These are phyloP conservation scores for Hamigera avellanea DNA, from an alignment of 495 filamentous ascomycete species.

Conservation along the genomic window DNA sequence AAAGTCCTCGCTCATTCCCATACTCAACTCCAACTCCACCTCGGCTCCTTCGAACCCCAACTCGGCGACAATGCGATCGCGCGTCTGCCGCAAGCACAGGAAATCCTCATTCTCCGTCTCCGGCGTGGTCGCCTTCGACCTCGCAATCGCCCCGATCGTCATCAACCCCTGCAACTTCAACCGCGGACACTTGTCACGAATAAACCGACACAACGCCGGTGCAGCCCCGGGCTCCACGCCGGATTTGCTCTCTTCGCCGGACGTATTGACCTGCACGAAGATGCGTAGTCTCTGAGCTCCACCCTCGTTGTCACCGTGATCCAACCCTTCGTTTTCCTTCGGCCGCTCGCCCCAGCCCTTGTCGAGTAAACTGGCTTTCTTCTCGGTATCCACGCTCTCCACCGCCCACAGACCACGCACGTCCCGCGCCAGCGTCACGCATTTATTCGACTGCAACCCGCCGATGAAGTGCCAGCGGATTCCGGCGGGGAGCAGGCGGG, in stretches of 20 bases:
- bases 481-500: slow-evolving; percentile 60
- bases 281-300: slow-evolving; percentile 42
- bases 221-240: slow-evolving; percentile 56
- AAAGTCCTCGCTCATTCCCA: slow-evolving; percentile 92
- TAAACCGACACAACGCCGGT: slow-evolving; percentile 49
- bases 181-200: slow-evolving; percentile 57
- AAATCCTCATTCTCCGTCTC: slow-evolving; percentile 93
- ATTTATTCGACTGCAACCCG: slow-evolving; percentile 83
- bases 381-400: slow-evolving; percentile 73
- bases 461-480: slow-evolving; percentile 97
- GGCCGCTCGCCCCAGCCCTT: slow-evolving; percentile 53
- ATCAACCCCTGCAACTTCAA: slow-evolving; percentile 74
- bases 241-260: slow-evolving; percentile 73
- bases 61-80: slow-evolving; percentile 48
- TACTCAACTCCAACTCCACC: slow-evolving; percentile 49
- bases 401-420: slow-evolving; percentile 90
- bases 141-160: slow-evolving; percentile 92
- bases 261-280: slow-evolving; percentile 92
- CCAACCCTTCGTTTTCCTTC: slow-evolving; percentile 2
- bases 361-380: slow-evolving; percentile 75
- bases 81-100: slow-evolving; percentile 48
- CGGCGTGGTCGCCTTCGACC: slow-evolving; percentile 54
- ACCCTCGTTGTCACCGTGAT: slow-evolving; percentile 3
- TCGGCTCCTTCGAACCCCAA: slow-evolving; percentile 29
- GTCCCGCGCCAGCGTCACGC: slow-evolving; percentile 67